A percentile compares a stretch with the other conserved stretches of the same genome.
These are phyloP conservation scores for Annulohypoxylon nitens DNA, from an alignment of 495 filamentous ascomycete species.

Conservation along the genomic window DNA sequence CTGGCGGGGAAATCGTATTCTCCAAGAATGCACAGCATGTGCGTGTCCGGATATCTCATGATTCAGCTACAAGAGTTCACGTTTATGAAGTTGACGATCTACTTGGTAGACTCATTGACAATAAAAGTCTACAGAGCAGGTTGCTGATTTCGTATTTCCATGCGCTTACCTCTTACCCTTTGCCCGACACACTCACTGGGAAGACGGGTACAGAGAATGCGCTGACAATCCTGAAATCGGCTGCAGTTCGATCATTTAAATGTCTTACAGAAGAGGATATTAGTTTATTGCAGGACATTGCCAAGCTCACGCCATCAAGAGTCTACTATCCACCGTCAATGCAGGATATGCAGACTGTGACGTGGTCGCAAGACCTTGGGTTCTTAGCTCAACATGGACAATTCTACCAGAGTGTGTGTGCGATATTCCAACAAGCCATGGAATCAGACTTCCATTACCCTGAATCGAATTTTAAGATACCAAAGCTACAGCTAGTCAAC, in stretches of 20 bases:
- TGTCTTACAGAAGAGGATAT: slow-evolving; percentile 57
- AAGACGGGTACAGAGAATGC: slow-evolving; percentile 75
- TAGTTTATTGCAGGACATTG: slow-evolving; percentile 59
- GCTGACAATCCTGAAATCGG: slow-evolving; percentile 62
- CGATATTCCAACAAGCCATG: slow-evolving; percentile 60
- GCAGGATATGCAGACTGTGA: slow-evolving; percentile 47
- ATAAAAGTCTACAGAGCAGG: slow-evolving; percentile 67
- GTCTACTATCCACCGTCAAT: slow-evolving; percentile 42
- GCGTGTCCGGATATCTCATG: slow-evolving; percentile 53
- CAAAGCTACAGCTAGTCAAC: not conserved
- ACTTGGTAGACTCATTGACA: slow-evolving; percentile 64
- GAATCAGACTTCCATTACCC: slow-evolving; percentile 48
- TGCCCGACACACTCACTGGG: slow-evolving; percentile 69
- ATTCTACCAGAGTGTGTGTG: slow-evolving; percentile 57
- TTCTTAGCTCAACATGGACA: slow-evolving; percentile 65
- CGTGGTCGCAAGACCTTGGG: slow-evolving; percentile 51
- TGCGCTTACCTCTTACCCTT: slow-evolving; percentile 69
- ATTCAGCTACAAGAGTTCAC: slow-evolving; percentile 41
- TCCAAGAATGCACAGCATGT: slow-evolving; percentile 54
- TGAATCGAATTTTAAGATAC: not conserved
- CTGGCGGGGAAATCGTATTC: slow-evolving; percentile 57
- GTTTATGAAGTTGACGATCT: slow-evolving; percentile 62
- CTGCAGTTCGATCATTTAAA: slow-evolving; percentile 65
- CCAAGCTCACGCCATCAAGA: slow-evolving; percentile 64
- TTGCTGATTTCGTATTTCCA: slow-evolving; percentile 69